phyloP scores from a whole-genome alignment of 108 stramenopile genomes.

The Cyclotella choctawhatcheeana region DNA sequence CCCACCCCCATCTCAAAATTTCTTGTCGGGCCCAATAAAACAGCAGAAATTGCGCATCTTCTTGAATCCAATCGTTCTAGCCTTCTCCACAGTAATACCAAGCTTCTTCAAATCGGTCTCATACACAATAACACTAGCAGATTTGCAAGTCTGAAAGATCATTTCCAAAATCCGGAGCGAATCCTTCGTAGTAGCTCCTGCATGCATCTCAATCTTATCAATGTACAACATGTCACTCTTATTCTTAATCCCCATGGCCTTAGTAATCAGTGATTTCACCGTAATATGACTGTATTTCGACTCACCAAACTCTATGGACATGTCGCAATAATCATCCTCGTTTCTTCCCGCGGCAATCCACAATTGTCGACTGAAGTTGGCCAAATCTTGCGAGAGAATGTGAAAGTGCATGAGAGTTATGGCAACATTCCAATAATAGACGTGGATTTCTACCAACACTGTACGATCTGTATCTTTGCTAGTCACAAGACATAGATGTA shows the following conservation, averaged over 20 bases:
- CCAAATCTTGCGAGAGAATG: constrained; percentile 4
- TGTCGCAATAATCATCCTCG: constrained; percentile 2
- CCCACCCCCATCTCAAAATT: too few relatives aligned
- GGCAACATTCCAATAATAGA: neutral
- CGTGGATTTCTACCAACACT: constrained; percentile 1
- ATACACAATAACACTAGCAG: neutral
- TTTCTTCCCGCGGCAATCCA: constrained; percentile 12
- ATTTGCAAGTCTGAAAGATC: neutral
- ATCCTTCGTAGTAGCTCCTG: neutral
- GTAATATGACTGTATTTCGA: neutral
- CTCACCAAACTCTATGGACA: constrained; percentile 10
- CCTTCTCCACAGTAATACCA: neutral
- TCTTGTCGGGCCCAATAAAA: neutral
- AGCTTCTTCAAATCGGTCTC: neutral
- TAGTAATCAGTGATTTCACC: neutral
- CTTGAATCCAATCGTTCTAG: neutral
- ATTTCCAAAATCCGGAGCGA: neutral
- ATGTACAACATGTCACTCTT: constrained; percentile 8
- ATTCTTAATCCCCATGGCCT: neutral
- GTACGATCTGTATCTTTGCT: neutral
- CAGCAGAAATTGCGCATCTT: neutral
- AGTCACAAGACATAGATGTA: neutral
- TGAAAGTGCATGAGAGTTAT: constrained; percentile 11
- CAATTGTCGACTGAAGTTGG: neutral
- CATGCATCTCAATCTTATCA: neutral